phyloP scores from a whole-genome alignment of 2,329 filamentous ascomycete species.

The Scytalidium sp. region DNA sequence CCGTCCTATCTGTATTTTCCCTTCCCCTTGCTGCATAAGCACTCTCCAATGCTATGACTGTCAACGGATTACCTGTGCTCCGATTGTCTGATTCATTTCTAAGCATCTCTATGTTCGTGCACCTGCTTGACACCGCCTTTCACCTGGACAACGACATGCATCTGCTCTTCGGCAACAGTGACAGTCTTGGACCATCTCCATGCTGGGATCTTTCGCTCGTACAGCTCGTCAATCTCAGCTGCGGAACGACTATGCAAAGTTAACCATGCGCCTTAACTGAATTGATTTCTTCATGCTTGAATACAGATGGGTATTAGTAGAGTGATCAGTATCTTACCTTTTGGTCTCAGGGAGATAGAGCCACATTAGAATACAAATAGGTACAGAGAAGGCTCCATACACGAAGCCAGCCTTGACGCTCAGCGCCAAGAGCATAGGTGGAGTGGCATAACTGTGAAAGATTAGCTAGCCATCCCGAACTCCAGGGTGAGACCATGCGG shows the following conservation, averaged over 20 bases:
- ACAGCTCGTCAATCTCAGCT: conserved; percentile 6
- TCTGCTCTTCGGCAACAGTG: not conserved
- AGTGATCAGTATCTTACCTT: not conserved
- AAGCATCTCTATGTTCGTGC: not conserved
- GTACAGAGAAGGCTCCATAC: not conserved
- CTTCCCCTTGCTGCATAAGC: no score
- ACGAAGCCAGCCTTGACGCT: not conserved
- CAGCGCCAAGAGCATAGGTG: not conserved
- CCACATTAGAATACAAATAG: not conserved
- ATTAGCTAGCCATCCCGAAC: not conserved
- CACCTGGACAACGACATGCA: not conserved
- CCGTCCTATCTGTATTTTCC: no score
- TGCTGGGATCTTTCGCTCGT: conserved; percentile 5
- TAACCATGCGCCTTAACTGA: not conserved
- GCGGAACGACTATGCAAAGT: conserved; percentile 2
- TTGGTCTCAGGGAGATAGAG: conserved; percentile 1
- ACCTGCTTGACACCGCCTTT: not conserved
- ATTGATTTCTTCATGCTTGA: not conserved
- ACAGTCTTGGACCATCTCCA: conserved; percentile 2
- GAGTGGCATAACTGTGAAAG: not conserved
- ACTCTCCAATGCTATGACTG: no score
- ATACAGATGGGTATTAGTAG: not conserved
- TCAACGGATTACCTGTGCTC: not conserved
- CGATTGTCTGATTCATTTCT: not conserved
- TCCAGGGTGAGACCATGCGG: not conserved